These are phyloP conservation scores for Scheffersomyces stambukii DNA, from an alignment of 1,139 yeast species.

Conservation along the genomic window DNA sequence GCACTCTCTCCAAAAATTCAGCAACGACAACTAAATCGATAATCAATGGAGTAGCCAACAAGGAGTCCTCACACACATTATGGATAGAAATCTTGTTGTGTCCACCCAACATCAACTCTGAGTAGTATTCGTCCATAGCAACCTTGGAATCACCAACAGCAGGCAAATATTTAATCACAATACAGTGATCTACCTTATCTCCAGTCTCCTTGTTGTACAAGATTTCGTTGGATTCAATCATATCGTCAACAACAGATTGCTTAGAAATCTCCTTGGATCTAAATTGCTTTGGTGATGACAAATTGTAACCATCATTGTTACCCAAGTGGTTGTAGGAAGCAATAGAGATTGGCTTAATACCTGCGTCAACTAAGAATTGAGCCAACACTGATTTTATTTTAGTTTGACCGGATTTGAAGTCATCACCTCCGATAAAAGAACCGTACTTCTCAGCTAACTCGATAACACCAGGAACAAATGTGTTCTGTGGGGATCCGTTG, in stretches of 20 bases:
- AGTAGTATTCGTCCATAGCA: slow-evolving; percentile 97
- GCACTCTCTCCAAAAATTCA: slow-evolving; percentile 84
- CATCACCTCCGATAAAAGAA: slow-evolving; percentile 92
- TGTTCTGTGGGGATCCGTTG: slow-evolving; percentile 96
- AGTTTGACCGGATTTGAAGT: slow-evolving; percentile 96
- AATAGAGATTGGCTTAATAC: slow-evolving; percentile 89
- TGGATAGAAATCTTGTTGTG: slow-evolving; percentile 92
- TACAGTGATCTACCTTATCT: slow-evolving; percentile 83
- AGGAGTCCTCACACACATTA: slow-evolving; percentile 94
- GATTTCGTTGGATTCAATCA: slow-evolving; percentile 83
- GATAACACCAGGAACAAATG: slow-evolving; percentile 92
- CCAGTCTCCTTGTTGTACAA: slow-evolving; percentile 81
- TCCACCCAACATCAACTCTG: slow-evolving; percentile 96
- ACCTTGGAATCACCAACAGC: slow-evolving; percentile 97
- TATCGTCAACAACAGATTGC: slow-evolving; percentile 90
- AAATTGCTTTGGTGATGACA: slow-evolving; percentile 90
- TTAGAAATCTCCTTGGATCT: slow-evolving; percentile 93
- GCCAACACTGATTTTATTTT: slow-evolving; percentile 93
- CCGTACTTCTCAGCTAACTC: slow-evolving; percentile 79
- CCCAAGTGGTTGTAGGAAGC: slow-evolving; percentile 97
- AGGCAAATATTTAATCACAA: slow-evolving; percentile 88
- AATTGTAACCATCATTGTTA: slow-evolving; percentile 91
- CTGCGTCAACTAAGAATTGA: slow-evolving; percentile 94
- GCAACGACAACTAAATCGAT: slow-evolving; percentile 87
- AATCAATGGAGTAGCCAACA: slow-evolving; percentile 91